phyloP scores from a whole-genome alignment of 2,329 filamentous ascomycete species.

The Fusarium coicis region DNA sequence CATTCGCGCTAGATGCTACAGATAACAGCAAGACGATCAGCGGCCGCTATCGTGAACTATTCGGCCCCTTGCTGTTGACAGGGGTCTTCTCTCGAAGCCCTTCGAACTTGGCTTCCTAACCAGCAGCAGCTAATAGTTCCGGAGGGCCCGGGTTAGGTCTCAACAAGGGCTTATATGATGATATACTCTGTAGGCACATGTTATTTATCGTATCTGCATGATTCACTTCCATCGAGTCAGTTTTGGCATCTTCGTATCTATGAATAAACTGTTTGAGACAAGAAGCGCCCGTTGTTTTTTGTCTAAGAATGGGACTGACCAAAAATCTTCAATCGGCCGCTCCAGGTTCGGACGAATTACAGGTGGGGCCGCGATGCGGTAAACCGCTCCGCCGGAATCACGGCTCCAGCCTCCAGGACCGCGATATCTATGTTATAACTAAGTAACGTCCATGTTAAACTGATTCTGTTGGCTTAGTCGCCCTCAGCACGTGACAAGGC shows the following conservation, averaged over 20 bases:
- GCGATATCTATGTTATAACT: background rate
- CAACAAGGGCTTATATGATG: background rate
- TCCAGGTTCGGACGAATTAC: background rate
- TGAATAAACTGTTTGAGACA: slow-evolving; percentile 1
- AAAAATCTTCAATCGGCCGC: slow-evolving; percentile 3
- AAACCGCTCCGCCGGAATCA: slow-evolving; percentile 8
- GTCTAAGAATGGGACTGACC: background rate
- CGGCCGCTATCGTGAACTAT: slow-evolving; percentile 4
- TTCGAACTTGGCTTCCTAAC: background rate
- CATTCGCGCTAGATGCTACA: slow-evolving; percentile 5
- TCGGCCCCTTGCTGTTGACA: background rate
- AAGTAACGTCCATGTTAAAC: background rate
- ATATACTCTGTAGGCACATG: background rate
- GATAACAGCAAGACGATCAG: slow-evolving; percentile 1
- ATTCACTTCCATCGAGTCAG: background rate
- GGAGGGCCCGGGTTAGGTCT: background rate
- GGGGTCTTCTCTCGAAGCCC: background rate
- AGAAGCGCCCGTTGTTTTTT: background rate
- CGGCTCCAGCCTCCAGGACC: background rate
- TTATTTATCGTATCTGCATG: background rate
- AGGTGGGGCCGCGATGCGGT: slow-evolving; percentile 10
- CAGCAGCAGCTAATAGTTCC: background rate
- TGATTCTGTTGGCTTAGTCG: too few relatives aligned
- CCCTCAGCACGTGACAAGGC: too few relatives aligned
- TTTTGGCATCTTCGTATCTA: background rate